phyloP scores from a whole-genome alignment of 2,329 filamentous ascomycete species.

The Aspergillus versicolor region DNA sequence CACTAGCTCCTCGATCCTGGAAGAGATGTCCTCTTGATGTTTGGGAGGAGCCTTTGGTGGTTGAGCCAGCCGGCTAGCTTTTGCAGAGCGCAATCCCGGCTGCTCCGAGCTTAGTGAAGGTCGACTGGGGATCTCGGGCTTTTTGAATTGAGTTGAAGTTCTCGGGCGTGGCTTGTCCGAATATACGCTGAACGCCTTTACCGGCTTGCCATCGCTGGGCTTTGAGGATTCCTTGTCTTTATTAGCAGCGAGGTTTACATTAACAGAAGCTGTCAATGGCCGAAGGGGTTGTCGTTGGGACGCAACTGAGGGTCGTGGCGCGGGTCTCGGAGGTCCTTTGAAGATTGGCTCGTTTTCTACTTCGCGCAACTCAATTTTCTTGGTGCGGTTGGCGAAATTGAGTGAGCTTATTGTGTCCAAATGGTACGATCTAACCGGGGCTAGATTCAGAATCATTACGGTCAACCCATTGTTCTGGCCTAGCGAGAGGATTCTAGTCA shows the following conservation, averaged over 20 bases:
- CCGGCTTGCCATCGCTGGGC: slow-evolving; percentile 65
- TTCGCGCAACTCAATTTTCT: slow-evolving; percentile 93
- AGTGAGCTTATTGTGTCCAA: slow-evolving; percentile 90
- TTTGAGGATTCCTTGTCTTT: slow-evolving; percentile 53
- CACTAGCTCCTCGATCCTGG: slow-evolving; percentile 85
- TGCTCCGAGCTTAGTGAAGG: slow-evolving; percentile 39
- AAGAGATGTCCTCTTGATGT: slow-evolving; percentile 58
- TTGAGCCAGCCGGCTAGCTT: slow-evolving; percentile 42
- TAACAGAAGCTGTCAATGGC: slow-evolving; percentile 72
- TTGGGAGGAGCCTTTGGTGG: slow-evolving; percentile 29
- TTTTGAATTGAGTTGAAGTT: slow-evolving; percentile 39
- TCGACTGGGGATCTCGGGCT: slow-evolving; percentile 47
- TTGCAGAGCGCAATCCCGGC: slow-evolving; percentile 47
- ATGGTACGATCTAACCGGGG: slow-evolving; percentile 88
- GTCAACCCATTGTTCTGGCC: slow-evolving; percentile 95
- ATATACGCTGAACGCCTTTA: slow-evolving; percentile 85
- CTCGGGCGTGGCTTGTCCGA: slow-evolving; percentile 63
- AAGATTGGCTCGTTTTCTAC: slow-evolving; percentile 94
- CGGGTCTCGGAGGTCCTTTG: slow-evolving; percentile 67
- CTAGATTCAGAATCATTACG: slow-evolving; percentile 93
- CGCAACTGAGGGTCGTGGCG: slow-evolving; percentile 37
- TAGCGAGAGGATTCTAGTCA: slow-evolving; percentile 89
- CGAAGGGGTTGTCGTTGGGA: slow-evolving; percentile 73
- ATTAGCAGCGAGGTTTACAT: slow-evolving; percentile 62
- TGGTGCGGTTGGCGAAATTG: slow-evolving; percentile 92